Evolutionary conservation across 371 early-diverging fungal genomes (phyloP), one percentile per base, ranked within the genome.

Genomic region (Actinomortierella wolfii): DNA sequence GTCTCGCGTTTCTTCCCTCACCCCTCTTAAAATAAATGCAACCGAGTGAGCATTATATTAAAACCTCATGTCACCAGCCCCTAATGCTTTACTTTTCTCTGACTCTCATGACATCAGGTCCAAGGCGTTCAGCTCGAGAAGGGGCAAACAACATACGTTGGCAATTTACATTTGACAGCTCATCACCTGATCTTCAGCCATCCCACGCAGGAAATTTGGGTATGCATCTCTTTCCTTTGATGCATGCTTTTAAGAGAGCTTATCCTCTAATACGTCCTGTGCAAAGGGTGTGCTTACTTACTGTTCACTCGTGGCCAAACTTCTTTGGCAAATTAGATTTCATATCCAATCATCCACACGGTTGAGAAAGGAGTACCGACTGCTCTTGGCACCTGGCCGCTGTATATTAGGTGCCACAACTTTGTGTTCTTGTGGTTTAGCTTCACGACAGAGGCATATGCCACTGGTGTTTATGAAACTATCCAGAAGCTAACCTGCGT

Each of bases 281-380:
- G n/a, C n/a, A 34, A 11, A 34, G n/a, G 21, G 11, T 44, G 18
- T 54, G 43, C 23, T 52, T 6, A n/a, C 20, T 44, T 60, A n/a
- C 39, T 3, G 18, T 59, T 23, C 18, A 15, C 13, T 28, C 21
- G 21, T 18, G 28, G 28, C 2, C 3, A n/a, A 25, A 26, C 20
- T 17, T 44, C 52, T 18, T 23, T 23, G 6, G 26, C 17, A 3
- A 40, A 26, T 18, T 78, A 92, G 94, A 84, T 95, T 48, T 86
- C 89, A 46, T 95, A 94, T 76, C 90, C 96, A 21, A 84, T 93
- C 45, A 86, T 97, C 21, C 90, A 91, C 67, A 88, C 90, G 5
- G 91, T 94, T 1, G 91, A 91, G 59, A 89, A 89, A 55, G 80
- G 87, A 17, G 76, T 81, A 24, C 77, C 80, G 2, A 82, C 76